These are phyloP conservation scores for Xerocomus spinulosus DNA, from an alignment of 768 basidiomycete species.

Conservation along the genomic window DNA sequence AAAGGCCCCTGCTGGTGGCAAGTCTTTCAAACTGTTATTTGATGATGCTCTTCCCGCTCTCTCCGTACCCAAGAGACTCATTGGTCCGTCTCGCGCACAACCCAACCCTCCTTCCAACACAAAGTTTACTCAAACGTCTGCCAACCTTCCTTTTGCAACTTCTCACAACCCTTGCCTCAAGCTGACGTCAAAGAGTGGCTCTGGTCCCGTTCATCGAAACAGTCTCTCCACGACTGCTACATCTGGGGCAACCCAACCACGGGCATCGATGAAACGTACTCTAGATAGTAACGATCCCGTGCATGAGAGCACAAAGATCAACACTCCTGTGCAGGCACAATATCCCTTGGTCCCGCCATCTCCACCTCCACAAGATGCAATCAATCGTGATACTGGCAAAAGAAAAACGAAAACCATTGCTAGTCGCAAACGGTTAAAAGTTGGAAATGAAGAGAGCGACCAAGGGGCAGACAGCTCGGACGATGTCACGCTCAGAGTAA, in stretches of 20 bases:
- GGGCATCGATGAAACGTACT: conserved; percentile 42
- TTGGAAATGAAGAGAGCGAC: conserved; percentile 31
- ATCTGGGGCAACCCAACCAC: conserved; percentile 13
- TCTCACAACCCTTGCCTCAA: conserved; percentile 1
- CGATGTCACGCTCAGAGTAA: conserved; percentile 20
- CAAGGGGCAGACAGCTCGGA: conserved; percentile 20
- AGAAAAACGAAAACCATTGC: conserved; percentile 34
- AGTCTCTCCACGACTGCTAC: background rate
- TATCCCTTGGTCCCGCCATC: conserved; percentile 58
- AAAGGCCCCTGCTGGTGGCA: conserved; percentile 53
- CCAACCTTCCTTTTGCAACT: background rate
- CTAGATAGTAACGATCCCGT: conserved; percentile 31
- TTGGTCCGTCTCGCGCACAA: background rate
- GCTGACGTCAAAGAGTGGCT: conserved; percentile 2
- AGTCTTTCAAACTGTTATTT: conserved; percentile 65
- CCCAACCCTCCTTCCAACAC: background rate
- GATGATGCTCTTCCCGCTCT: conserved; percentile 41
- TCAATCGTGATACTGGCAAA: conserved; percentile 34
- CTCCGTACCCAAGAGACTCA: conserved; percentile 14
- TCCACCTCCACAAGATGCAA: conserved; percentile 46
- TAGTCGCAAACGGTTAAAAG: conserved; percentile 48
- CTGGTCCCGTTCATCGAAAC: background rate
- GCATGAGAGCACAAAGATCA: conserved; percentile 4
- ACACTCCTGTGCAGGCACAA: conserved; percentile 13
- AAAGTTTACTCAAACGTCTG: background rate